Evolutionary conservation across 2,329 filamentous ascomycete genomes (phyloP), one percentile per base, ranked within the genome.

Genomic region (Hymenoscyphus infarciens): DNA sequence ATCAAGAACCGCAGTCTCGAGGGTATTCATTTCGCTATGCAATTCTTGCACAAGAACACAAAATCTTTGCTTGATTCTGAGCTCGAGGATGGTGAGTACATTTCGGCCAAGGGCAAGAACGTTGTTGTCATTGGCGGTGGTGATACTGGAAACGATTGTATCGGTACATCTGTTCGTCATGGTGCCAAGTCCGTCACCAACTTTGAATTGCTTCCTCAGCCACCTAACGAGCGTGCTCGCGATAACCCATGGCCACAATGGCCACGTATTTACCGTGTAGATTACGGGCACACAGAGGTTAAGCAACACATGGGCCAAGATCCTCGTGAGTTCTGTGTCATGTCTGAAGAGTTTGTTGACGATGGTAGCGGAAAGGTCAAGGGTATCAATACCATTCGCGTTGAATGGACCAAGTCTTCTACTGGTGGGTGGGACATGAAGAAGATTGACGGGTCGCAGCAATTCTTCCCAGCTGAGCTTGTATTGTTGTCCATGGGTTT

Each of bases 201-300:
- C 85, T 97, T 98, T 71, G 94, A 98, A 81, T 83, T 98, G 62
- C 83, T 98, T 66, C 94, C 94, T 33, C 92, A 97, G 78, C 94
- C 94, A 70, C 92, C 93, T 7, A 86, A 90, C 64, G 89, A 96
- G 83, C 92, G 94, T 79, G 92, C 91, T 67, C 85, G 87, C 67
- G 94, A 97, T 78, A 98, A 98, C 82, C 94, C 94, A 66, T 98
- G 94, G 94, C 94, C 94, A 10, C 94, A 97, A 79, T 98, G 94
- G 93, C 94, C 94, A 63, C 91, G 93, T 73, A 93, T 97, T 76
- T 97, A 97, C 84, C 92, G 94, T 71, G 91, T 97, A n/a, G 94
- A 98, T 79, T 98, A 98, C 74, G 94, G 94, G 62, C 94, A 98
- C 82, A 89, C 89, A 16, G 94, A 98, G 78, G 94, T 97, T 72